phyloP scores from a whole-genome alignment of 768 basidiomycete species.

The Serendipita vermifera region DNA sequence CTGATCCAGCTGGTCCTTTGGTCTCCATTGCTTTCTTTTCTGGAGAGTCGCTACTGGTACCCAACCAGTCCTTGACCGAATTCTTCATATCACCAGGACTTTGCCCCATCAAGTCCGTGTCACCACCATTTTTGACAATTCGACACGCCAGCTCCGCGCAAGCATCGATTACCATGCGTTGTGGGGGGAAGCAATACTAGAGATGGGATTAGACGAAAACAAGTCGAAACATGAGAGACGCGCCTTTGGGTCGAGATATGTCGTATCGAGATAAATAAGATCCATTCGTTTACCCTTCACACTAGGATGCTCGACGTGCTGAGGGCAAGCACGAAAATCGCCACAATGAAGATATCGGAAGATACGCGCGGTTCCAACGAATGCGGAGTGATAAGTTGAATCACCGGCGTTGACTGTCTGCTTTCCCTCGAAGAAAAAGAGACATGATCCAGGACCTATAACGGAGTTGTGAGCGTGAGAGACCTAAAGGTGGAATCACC shows the following conservation, averaged over 20 bases:
- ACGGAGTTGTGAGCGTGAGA: neutral
- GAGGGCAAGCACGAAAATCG: conserved; percentile 81
- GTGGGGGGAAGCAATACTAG: conserved; percentile 89
- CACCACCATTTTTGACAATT: conserved; percentile 33
- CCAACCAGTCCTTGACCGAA: conserved; percentile 40
- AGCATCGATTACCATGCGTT: conserved; percentile 84
- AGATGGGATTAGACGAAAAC: neutral
- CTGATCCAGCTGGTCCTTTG: conserved; percentile 16
- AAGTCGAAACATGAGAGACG: conserved; percentile 17
- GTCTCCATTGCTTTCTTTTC: conserved; percentile 17
- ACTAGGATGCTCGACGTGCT: conserved; percentile 72
- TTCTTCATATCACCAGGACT: conserved; percentile 18
- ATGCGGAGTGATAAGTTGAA: conserved; percentile 54
- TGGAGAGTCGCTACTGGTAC: conserved; percentile 24
- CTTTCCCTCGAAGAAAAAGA: conserved; percentile 86
- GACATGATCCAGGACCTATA: conserved; percentile 69
- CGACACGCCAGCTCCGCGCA: conserved; percentile 71
- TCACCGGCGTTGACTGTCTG: conserved; percentile 87
- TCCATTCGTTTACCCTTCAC: conserved; percentile 73
- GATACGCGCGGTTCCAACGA: conserved; percentile 49
- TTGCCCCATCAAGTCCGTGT: conserved; percentile 16
- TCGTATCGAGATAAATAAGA: conserved; percentile 88
- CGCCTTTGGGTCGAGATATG: conserved; percentile 80
- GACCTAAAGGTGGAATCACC: conserved; percentile 13
- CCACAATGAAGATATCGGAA: conserved; percentile 96